phyloP scores from a whole-genome alignment of 2,329 filamentous ascomycete species.

The Fusarium brachygibbosum region DNA sequence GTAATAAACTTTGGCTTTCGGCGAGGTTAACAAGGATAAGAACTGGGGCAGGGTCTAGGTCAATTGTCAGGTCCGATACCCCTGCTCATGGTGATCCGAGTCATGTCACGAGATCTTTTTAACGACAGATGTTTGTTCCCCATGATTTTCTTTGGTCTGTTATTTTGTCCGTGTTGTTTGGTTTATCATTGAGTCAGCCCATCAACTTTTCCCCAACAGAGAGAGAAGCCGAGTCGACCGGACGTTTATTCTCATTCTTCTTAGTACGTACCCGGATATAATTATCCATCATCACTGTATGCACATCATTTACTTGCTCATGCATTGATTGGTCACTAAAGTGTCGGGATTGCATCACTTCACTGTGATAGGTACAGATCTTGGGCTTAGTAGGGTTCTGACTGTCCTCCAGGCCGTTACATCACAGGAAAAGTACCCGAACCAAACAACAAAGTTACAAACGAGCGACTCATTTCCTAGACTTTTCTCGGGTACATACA shows the following conservation, averaged over 20 bases:
- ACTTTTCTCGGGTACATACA: not conserved
- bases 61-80: slow-evolving; percentile 2
- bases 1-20: slow-evolving; percentile 2
- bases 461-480: not conserved
- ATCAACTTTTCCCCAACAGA: no score
- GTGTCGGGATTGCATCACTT: slow-evolving; percentile 8
- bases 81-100: slow-evolving; percentile 1
- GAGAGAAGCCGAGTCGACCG: no score
- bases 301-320: slow-evolving; percentile 9
- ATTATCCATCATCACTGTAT: not conserved
- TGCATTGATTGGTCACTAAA: slow-evolving; percentile 2
- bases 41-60: not conserved
- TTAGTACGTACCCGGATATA: not conserved
- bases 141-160: no score
- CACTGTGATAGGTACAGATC: not conserved
- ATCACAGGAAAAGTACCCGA: not conserved
- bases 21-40: not conserved
- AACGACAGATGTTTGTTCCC: no score
- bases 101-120: not conserved
- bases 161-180: not conserved
- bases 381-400: not conserved
- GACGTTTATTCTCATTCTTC: not conserved
- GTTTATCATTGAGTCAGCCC: not conserved
- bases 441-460: not conserved
- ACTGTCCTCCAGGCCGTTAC: not conserved